A percentile compares a stretch with the other conserved stretches of the same genome.
These are phyloP conservation scores for Neodidymelliopsis sp. DNA, from an alignment of 2,329 filamentous ascomycete species.

Conservation along the genomic window DNA sequence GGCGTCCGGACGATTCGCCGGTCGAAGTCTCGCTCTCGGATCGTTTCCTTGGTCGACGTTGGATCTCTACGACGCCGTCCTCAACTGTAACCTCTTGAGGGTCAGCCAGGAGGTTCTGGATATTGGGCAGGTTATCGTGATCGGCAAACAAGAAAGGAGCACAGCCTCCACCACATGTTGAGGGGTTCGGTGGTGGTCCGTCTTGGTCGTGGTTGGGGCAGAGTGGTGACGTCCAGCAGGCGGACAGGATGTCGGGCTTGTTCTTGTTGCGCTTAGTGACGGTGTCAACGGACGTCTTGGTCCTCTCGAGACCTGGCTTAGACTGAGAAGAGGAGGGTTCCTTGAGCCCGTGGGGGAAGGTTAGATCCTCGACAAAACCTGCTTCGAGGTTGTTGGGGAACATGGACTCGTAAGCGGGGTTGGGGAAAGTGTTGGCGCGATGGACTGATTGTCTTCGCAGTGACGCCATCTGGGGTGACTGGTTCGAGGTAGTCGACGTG, in stretches of 20 bases:
- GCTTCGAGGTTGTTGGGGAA: slow-evolving; percentile 46
- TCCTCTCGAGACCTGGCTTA: slow-evolving; percentile 27
- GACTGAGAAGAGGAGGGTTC: slow-evolving; percentile 25
- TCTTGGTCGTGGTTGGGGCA: slow-evolving; percentile 51
- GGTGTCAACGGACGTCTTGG: slow-evolving; percentile 22
- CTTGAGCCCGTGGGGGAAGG: slow-evolving; percentile 47
- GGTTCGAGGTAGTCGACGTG: slow-evolving; percentile 27
- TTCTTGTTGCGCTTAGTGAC: slow-evolving; percentile 47
- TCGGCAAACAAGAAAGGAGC: slow-evolving; percentile 51
- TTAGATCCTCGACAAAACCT: slow-evolving; percentile 48
- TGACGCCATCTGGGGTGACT: slow-evolving; percentile 37
- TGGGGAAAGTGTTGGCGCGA: slow-evolving; percentile 45
- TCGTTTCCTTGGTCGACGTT: slow-evolving; percentile 45
- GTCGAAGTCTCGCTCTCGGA: slow-evolving; percentile 44
- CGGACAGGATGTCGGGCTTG: slow-evolving; percentile 48
- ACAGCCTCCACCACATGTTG: slow-evolving; percentile 51
- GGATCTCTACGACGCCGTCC: slow-evolving; percentile 49
- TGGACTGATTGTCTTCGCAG: slow-evolving; percentile 33
- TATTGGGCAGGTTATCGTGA: slow-evolving; percentile 42
- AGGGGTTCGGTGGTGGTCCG: slow-evolving; percentile 49
- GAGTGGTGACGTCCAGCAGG: slow-evolving; percentile 53
- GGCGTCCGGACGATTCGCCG: slow-evolving; percentile 41
- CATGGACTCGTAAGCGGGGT: slow-evolving; percentile 46
- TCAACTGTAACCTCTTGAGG: slow-evolving; percentile 43
- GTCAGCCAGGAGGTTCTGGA: slow-evolving; percentile 37